Evolutionary conservation across 2,329 filamentous ascomycete genomes (phyloP), one percentile per base, ranked within the genome.

Genomic region (Talaromyces albobiverticillius): DNA sequence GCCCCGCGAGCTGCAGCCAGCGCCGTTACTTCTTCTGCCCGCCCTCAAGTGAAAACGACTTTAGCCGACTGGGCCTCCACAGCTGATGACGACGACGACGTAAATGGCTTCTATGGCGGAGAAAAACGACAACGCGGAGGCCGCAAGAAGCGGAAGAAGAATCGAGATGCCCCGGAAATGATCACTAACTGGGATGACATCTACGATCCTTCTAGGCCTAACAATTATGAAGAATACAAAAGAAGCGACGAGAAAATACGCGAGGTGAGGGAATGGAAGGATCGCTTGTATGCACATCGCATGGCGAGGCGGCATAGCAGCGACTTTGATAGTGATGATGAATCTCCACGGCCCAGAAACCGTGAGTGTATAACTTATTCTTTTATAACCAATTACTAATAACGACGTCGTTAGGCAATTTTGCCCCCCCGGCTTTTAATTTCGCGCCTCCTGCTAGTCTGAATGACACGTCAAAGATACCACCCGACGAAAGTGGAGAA

Each of bases 261-360:
- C 16, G 90, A 95, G 67, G 82, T 91, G 3, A 81, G 83, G 54
- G 90, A 95, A 63, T 96, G 92, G 92, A 95, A 92, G 67, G 83
- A 86, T 38, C 75, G 88, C 34, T 77, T 96, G 13, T 92, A 94
- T 68, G 83, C 84, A 13, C 88, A 91, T 66, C 80, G 85, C 42
- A 81, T 80, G 61, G 77, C 70, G 57, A 72, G 67, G 50, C 72
- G 72, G 45, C 67, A 62, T 25, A 75, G 69, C 53, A 72, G 72
- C 59, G 75, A 76, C 58, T 71, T 77, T 55, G 71, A 76, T 57
- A 82, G 78, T 52, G 77, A 80, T 36, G 75, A 78, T 52, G 73
- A 79, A 50, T 71, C 77, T 51, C 65, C 66, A 47, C 67, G 68
- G 34, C 72, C 70, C 51, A 73, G 73, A 64, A 78, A 74, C 53